Conservation (phyloP, 2,329 filamentous ascomycete genomes). For the Ophiostoma perfectum region DNA sequence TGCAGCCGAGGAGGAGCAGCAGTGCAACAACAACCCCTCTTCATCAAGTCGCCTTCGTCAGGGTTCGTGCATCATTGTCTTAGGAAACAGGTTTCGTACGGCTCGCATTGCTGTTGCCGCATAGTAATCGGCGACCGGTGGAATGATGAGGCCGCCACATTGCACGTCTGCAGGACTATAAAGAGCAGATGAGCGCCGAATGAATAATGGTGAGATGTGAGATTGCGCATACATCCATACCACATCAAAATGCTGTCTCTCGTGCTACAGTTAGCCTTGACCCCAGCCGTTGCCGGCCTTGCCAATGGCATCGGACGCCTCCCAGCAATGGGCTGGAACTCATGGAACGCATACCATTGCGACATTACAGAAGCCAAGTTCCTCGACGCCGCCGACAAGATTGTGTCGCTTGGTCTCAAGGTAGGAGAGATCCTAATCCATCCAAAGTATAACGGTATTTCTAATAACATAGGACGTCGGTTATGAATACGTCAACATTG, state of each 20-base stretch:
- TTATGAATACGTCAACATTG: constrained; percentile 55
- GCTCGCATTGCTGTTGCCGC: background rate
- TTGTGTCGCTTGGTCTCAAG: constrained; percentile 46
- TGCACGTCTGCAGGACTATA: background rate
- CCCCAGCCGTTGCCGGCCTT: constrained; percentile 3
- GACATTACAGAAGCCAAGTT: constrained; percentile 48
- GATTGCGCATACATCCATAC: background rate
- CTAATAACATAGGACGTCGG: constrained; percentile 38
- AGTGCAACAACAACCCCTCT: background rate
- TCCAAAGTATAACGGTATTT: no score
- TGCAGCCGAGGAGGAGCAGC: background rate
- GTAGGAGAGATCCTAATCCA: no score
- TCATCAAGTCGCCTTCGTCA: background rate
- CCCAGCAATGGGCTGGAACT: constrained; percentile 45
- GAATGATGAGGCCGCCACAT: background rate
- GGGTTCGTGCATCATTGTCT: background rate
- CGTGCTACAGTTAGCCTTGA: background rate
- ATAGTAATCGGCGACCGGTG: background rate
- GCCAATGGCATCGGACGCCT: constrained; percentile 28
- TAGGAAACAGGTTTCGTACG: background rate
- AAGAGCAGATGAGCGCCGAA: background rate
- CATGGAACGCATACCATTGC: constrained; percentile 50
- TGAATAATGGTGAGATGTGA: no score
- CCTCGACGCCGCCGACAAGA: constrained; percentile 41
- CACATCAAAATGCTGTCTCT: constrained; percentile 1